Evolutionary conservation across 106 monocot genomes (phyloP), one percentile per base, ranked within the genome.

Genomic region (Xerophyta viscosa): DNA sequence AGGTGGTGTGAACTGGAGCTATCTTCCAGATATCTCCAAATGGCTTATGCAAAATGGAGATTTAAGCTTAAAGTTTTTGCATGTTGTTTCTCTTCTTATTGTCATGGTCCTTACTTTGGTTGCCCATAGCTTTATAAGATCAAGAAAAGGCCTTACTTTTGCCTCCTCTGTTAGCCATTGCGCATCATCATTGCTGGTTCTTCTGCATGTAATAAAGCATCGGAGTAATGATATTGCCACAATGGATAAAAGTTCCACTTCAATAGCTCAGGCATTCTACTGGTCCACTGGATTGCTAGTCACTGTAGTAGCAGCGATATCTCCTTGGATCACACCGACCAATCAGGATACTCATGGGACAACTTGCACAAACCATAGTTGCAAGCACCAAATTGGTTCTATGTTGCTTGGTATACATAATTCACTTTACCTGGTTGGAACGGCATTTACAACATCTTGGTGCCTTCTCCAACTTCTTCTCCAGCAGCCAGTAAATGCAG

Each of bases 11-110:
- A 98, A 98, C 60, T 98, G 85, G 82, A 51, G 37, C 52, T 62
- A 89, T 77, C 71, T 89, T 31, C 85, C 89, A 71, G 96, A 98
- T 77, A 72, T 98, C 60, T 72, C 89, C 3, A 89, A 89, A 46
- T 82, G 70, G 63, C 78, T 98, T 62, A 67, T 76, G 30, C 64
- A 62, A 62, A 50, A 65, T 59, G 77, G 85, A 45, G n/a, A 55
- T 52, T 68, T 48, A 27, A 53, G 0, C 24, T 69, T 79, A 43
- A 82, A 81, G 41, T 7, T 29, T 56, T 54, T 85, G 27, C 78
- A 79, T 27, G 68, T 86, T 50, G 36, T 30, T 30, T 79, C 96
- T 37, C 37, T 98, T 29, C 36, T 86, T 27, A 10, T 67, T 57
- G 19, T 82, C 33, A 45, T 71, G 43, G 24, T 66, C 14, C 17